Evolutionary conservation across 176 grass and related monocot species (phyloP), one percentile per base, ranked within the genome.

Genomic region (Lolium rigidum): DNA sequence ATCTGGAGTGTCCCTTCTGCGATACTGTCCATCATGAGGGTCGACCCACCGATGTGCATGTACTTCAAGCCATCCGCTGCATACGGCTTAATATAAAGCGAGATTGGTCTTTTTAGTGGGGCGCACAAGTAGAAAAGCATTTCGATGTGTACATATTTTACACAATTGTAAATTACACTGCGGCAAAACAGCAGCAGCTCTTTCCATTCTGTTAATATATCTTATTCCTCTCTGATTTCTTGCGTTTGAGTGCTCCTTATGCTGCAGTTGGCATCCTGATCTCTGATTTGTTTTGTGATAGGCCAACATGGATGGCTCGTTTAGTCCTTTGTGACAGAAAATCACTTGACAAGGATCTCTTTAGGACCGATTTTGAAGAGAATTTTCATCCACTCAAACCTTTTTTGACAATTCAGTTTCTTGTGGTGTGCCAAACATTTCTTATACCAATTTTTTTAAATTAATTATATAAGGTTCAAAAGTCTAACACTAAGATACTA

Each of bases 41-140:
- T 92, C 14, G 66, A 94, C 66, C 92, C 92, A 6, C 94, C 94
- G 14, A 92, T 97, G 17, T 97, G 94, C 83, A 97, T 97, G 94
- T 90, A 80, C 64, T 97, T 94, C 81, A 85, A 85, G 48, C 92
- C 92, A 12, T 82, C 87, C 0, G 20, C 81, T 48, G 63, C 89
- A 17, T 67, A 17, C 13, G 81, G 80, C 67, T 94, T 68, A 80
- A 84, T 74, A 74, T 43, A 39, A 28, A 8, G 44, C 1, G 9
- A 62, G 1, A 77, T 22, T 62, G 3, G 11, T 22, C 55, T 24
- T 60, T 17, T 82, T 56, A 15, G 47, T 52, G 86, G 84, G 14
- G 21, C 49, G 3, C 5, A 22, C 12, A 73, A 62, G 47, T 43
- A 47, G 49, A 65, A 69, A 28, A 83, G 65, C 85, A 82, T 47